Evolutionary conservation across 2,329 filamentous ascomycete species (phyloP), one percentile per base, ranked within the genome.

Genomic region (Neonectria punicea): DNA sequence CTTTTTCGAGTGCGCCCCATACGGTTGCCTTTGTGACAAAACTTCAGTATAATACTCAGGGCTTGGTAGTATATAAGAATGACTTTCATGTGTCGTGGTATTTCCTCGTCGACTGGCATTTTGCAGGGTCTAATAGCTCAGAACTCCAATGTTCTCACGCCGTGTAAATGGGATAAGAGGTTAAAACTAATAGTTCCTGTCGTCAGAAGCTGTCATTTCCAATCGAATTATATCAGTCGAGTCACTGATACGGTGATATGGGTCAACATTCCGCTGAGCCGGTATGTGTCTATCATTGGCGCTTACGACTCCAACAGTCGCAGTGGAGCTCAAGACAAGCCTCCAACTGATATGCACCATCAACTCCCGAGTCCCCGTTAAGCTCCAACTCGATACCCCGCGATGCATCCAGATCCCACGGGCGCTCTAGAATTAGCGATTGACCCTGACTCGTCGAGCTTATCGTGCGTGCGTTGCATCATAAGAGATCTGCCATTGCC

Each of bases 1-100:
- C 77, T 44, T 71, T 73, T 57, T 78, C 75, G 2, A 79, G 63
- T 0, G 77, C 73, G 11, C 74, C 75, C 76, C 76, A 79, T 30
- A 78, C 74, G 9, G 77, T 79, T 18, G 76, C 76, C 73, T 75
- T 25, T 11, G 1, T 16, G 10, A 14, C 10, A 5, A 5, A 5
- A 13, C 1, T 25, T 61, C 13, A 51, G 43, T 11, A 36, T 47
- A 16, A 8, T 16, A 30, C 43, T 10, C 22, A n/a, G 2, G 47
- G 18, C 1, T 20, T 4, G 18, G 20, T 3, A 6, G 1, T 6
- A 9, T 16, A 7, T 14, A 11, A 30, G 11, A 50, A n/a, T n/a
- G 11, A 4, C 2, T 22, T 43, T 56, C 64, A 66, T 66, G 4
- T 51, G 49, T 6, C 18, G 8, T 8, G 64, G 55, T 10, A 63